Evolutionary conservation across 2,329 filamentous ascomycete genomes (phyloP).

Genomic region (Ceratocystiopsis sp.): DNA sequence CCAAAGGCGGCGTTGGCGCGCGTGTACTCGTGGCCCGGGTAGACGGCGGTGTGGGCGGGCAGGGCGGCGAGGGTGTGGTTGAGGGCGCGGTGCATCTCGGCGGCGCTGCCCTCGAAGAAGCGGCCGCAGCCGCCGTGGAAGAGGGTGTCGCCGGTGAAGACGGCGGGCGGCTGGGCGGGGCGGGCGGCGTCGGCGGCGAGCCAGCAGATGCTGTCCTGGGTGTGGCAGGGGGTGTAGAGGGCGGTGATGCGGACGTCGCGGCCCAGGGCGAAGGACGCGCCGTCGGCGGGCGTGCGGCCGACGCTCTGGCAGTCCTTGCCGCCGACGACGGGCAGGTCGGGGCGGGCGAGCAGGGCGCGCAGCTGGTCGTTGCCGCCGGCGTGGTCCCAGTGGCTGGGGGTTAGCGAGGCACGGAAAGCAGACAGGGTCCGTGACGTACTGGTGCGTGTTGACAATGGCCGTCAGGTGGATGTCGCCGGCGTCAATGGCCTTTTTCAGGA

Average conservation of each 20-base stretch:
- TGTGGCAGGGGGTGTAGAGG: constrained; percentile 94
- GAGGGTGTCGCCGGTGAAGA: constrained; percentile 92
- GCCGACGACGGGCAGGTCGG: constrained; percentile 61
- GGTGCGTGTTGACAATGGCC: constrained; percentile 90
- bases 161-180: constrained; percentile 37
- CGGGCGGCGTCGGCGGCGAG: constrained; percentile 58
- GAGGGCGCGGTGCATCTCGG: constrained; percentile 84
- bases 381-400: constrained; percentile 71
- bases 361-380: constrained; percentile 58
- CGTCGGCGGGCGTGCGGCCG: constrained; percentile 57
- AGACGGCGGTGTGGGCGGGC: constrained; percentile 84
- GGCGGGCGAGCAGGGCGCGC: constrained; percentile 30
- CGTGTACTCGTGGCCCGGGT: constrained; percentile 97
- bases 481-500: constrained; percentile 57
- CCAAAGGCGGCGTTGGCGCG: constrained; percentile 88
- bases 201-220: constrained; percentile 96
- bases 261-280: constrained; percentile 67
- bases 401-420: background rate
- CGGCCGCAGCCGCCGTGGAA: constrained; percentile 91
- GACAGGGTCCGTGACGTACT: constrained; percentile 40
- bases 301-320: constrained; percentile 68
- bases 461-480: constrained; percentile 63
- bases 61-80: constrained; percentile 69
- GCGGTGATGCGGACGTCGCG: constrained; percentile 62
- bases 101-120: constrained; percentile 84